phyloP scores from a whole-genome alignment of 768 basidiomycete species.

The Rhizopogon vesiculosus region DNA sequence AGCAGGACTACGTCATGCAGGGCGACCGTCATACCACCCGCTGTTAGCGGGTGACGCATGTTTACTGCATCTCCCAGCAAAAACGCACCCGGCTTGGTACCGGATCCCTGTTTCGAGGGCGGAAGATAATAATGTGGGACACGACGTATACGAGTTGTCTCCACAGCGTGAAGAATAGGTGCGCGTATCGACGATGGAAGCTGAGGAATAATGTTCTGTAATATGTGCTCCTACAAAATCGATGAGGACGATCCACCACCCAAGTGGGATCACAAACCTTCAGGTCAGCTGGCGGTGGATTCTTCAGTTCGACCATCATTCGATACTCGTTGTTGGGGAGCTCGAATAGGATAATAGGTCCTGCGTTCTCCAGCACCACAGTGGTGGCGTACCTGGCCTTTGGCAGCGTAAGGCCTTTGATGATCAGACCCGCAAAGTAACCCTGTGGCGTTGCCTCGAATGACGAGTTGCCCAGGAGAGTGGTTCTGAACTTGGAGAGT shows the following conservation, averaged over 20 bases:
- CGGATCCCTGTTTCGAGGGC: constrained; percentile 53
- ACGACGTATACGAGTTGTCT: constrained; percentile 67
- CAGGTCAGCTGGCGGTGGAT: constrained; percentile 68
- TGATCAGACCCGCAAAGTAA: constrained; percentile 79
- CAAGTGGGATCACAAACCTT: constrained; percentile 38
- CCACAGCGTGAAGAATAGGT: constrained; percentile 56
- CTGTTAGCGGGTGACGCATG: constrained; percentile 94
- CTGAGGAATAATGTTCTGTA: constrained; percentile 64
- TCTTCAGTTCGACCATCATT: constrained; percentile 83
- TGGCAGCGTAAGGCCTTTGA: constrained; percentile 67
- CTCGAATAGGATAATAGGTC: constrained; percentile 85
- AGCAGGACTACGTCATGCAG: constrained; percentile 76
- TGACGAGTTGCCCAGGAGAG: constrained; percentile 44
- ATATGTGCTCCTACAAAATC: constrained; percentile 49
- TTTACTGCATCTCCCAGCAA: constrained; percentile 92
- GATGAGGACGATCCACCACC: background rate
- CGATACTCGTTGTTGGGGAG: constrained; percentile 78
- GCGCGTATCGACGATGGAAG: constrained; percentile 63
- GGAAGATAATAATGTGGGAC: constrained; percentile 94
- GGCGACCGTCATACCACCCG: constrained; percentile 94
- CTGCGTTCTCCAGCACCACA: constrained; percentile 63
- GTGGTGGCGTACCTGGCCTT: constrained; percentile 73
- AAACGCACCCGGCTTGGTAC: constrained; percentile 56
- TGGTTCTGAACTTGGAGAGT: constrained; percentile 77
- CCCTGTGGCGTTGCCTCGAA: constrained; percentile 50